Conservation (phyloP, 1,139 yeast genomes). For the Geotrichum cucujoidarum region DNA sequence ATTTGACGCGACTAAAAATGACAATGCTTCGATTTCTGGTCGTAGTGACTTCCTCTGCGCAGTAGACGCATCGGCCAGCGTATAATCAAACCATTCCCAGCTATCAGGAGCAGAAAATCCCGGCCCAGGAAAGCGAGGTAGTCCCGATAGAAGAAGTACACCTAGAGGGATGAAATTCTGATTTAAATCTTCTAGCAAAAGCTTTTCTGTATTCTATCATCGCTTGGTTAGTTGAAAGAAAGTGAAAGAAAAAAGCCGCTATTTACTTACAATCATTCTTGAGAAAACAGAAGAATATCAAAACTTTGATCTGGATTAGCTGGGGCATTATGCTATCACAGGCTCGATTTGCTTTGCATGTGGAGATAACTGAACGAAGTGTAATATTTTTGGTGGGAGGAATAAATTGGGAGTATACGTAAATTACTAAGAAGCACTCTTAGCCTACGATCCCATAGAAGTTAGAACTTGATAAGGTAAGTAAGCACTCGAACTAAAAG, state of each 20-base stretch:
- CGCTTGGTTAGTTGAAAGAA: constrained; percentile 3
- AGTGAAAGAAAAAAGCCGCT: not conserved
- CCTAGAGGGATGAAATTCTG: constrained; percentile 43
- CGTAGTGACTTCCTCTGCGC: constrained; percentile 26
- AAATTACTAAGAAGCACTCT: too few relatives aligned
- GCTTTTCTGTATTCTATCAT: not conserved
- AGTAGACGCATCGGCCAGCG: constrained; percentile 17
- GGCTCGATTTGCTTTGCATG: too few relatives aligned
- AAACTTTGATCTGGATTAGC: too few relatives aligned
- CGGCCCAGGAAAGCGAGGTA: constrained; percentile 39
- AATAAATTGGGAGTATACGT: too few relatives aligned
- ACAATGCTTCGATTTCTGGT: constrained; percentile 38
- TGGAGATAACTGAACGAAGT: too few relatives aligned
- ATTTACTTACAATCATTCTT: not conserved
- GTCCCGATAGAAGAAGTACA: constrained; percentile 40
- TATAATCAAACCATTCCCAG: constrained; percentile 52
- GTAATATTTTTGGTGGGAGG: too few relatives aligned
- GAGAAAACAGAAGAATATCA: too few relatives aligned
- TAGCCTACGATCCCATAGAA: too few relatives aligned
- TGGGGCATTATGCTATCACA: too few relatives aligned
- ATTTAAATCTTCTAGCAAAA: constrained; percentile 8
- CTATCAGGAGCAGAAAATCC: constrained; percentile 39
- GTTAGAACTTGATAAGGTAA: too few relatives aligned
- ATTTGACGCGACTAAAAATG: constrained; percentile 38
- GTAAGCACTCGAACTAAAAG: too few relatives aligned